phyloP scores from a whole-genome alignment of 2,329 filamentous ascomycete genomes.

The Ceratocystis variospora region DNA sequence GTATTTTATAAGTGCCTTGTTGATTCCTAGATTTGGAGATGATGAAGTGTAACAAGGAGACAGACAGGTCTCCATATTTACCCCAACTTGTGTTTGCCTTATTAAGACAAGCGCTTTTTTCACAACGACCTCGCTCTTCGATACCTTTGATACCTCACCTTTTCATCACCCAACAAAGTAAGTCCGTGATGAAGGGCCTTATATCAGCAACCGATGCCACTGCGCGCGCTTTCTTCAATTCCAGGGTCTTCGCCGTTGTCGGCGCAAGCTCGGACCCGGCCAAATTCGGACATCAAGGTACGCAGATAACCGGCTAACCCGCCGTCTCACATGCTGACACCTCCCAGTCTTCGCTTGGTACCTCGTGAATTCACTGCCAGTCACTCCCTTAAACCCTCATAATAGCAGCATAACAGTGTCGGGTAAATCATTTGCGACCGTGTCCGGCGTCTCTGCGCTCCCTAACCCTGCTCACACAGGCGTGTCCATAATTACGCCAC shows the following conservation, averaged over 20 bases:
- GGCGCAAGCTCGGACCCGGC: conserved; percentile 72
- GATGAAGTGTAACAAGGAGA: neutral
- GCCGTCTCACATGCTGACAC: conserved; percentile 5
- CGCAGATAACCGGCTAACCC: conserved; percentile 21
- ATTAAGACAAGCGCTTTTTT: neutral
- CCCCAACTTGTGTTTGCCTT: neutral
- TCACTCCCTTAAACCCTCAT: conserved; percentile 71
- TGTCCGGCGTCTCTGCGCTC: conserved; percentile 52
- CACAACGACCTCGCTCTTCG: neutral
- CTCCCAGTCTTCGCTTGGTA: conserved; percentile 79
- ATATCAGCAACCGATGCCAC: conserved; percentile 44
- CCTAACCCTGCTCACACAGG: conserved; percentile 54
- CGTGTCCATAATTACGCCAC: conserved; percentile 78
- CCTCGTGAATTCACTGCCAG: conserved; percentile 57
- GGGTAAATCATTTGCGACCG: conserved; percentile 40
- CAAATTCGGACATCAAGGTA: conserved; percentile 85
- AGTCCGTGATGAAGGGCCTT: neutral
- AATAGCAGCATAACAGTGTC: conserved; percentile 48
- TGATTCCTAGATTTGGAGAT: neutral
- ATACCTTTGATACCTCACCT: neutral
- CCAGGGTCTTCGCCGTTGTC: conserved; percentile 70
- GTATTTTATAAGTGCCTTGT: neutral
- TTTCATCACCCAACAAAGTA: neutral
- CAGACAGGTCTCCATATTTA: neutral
- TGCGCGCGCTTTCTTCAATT: conserved; percentile 66